These are phyloP conservation scores for Triticum turgidum DNA, from an alignment of 176 grass and related monocot genomes.

Conservation along the genomic window DNA sequence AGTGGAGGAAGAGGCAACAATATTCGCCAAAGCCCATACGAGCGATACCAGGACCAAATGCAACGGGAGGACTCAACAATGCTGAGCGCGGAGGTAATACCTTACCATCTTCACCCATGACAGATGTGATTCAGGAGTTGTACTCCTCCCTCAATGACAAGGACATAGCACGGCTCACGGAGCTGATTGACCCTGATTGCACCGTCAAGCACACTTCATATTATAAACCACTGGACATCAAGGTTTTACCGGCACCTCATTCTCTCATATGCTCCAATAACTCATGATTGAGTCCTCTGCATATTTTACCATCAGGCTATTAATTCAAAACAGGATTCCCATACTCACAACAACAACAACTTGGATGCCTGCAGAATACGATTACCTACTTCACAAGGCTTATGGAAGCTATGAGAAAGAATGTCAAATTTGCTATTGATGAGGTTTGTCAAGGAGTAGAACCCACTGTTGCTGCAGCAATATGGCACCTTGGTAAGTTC, in stretches of 20 bases:
- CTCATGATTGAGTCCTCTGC: neutral
- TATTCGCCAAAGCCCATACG: conserved; percentile 5
- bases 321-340: neutral
- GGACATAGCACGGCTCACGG: conserved; percentile 44
- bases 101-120: conserved; percentile 29
- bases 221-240: conserved; percentile 53
- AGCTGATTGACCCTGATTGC: conserved; percentile 55
- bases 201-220: conserved; percentile 50
- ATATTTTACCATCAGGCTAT: neutral
- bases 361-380: conserved; percentile 40
- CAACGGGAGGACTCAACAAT: neutral
- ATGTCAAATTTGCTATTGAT: conserved; percentile 58
- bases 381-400: conserved; percentile 44
- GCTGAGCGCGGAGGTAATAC: neutral
- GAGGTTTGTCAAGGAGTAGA: conserved; percentile 48
- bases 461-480: conserved; percentile 30
- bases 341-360: neutral
- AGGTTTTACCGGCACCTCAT: conserved; percentile 52
- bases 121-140: conserved; percentile 42
- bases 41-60: conserved; percentile 10
- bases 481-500: conserved; percentile 80
- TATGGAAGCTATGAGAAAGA: conserved; percentile 64
- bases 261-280: conserved; percentile 8
- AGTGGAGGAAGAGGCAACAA: neutral
- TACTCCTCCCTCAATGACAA: conserved; percentile 64